A percentile compares a stretch with the other conserved stretches of the same genome.
These are phyloP conservation scores for Citrus mangshanensis DNA, from an alignment of 345 rosid genomes.

Conservation along the genomic window DNA sequence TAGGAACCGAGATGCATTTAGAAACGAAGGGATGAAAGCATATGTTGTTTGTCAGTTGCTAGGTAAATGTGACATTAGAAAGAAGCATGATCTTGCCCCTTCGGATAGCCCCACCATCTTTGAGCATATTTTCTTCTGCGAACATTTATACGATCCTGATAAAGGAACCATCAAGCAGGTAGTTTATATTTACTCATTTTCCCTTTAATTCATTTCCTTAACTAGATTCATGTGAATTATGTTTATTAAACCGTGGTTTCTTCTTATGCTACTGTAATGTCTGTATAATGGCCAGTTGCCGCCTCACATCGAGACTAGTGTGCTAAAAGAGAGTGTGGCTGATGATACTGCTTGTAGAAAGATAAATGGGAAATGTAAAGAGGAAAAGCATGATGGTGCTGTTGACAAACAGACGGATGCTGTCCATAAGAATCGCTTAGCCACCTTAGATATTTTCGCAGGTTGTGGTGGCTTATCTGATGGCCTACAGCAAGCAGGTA, in stretches of 20 bases:
- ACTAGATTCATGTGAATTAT: neutral
- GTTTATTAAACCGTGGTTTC: neutral
- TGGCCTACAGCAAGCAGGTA: no score
- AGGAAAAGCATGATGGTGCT: conserved; percentile 24
- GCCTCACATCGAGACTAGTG: conserved; percentile 41
- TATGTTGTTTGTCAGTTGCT: conserved; percentile 62
- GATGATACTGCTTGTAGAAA: conserved; percentile 48
- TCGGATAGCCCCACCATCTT: conserved; percentile 35
- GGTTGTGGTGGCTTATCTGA: no score
- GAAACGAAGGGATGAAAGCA: conserved; percentile 57
- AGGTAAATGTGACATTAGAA: conserved; percentile 87
- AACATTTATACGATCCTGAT: conserved; percentile 59
- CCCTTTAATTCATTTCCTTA: neutral
- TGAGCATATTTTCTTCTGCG: conserved; percentile 78
- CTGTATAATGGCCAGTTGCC: conserved; percentile 47
- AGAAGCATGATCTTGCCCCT: conserved; percentile 57
- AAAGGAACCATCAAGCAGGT: conserved; percentile 77
- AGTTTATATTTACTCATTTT: conserved; percentile 15
- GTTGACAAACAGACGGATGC: conserved; percentile 29
- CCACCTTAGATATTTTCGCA: no score
- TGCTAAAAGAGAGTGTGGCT: conserved; percentile 35
- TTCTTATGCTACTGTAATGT: conserved; percentile 2
- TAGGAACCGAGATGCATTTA: conserved; percentile 29
- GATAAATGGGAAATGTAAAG: conserved; percentile 67
- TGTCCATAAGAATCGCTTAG: no score